These are phyloP conservation scores for Xylaria sp. DNA, from an alignment of 2,329 filamentous ascomycete genomes.

Conservation along the genomic window DNA sequence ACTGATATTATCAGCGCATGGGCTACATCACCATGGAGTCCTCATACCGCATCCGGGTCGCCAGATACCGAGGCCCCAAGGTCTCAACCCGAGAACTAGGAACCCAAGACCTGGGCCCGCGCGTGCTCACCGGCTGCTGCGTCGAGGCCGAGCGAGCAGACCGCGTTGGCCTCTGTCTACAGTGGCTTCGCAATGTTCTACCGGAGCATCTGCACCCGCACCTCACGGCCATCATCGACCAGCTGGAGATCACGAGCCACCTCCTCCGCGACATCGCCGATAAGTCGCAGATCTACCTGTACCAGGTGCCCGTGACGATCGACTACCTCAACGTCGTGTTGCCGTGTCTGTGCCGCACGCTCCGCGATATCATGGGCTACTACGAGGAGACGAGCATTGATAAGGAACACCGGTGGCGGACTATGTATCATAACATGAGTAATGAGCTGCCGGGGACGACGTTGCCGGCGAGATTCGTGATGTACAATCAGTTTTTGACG, in stretches of 20 bases:
- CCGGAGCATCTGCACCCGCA: constrained; percentile 41
- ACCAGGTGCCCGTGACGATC: constrained; percentile 46
- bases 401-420: constrained; percentile 49
- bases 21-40: constrained; percentile 21
- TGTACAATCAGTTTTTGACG: constrained; percentile 52
- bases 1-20: background rate
- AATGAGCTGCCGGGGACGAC: constrained; percentile 47
- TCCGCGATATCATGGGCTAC: constrained; percentile 48
- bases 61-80: constrained; percentile 17
- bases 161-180: constrained; percentile 42
- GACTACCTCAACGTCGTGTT: constrained; percentile 53
- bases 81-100: constrained; percentile 21
- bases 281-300: constrained; percentile 46
- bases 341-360: constrained; percentile 48
- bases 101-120: constrained; percentile 25
- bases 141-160: constrained; percentile 50
- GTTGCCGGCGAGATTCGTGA: constrained; percentile 48
- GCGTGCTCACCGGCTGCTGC: constrained; percentile 49
- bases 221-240: constrained; percentile 43
- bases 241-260: constrained; percentile 40
- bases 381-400: constrained; percentile 46
- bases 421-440: constrained; percentile 53
- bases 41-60: constrained; percentile 15
- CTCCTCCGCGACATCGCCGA: constrained; percentile 52
- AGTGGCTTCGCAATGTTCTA: constrained; percentile 44